Conservation (phyloP, 169 alveolate genomes). For the Plasmodium relictum region DNA sequence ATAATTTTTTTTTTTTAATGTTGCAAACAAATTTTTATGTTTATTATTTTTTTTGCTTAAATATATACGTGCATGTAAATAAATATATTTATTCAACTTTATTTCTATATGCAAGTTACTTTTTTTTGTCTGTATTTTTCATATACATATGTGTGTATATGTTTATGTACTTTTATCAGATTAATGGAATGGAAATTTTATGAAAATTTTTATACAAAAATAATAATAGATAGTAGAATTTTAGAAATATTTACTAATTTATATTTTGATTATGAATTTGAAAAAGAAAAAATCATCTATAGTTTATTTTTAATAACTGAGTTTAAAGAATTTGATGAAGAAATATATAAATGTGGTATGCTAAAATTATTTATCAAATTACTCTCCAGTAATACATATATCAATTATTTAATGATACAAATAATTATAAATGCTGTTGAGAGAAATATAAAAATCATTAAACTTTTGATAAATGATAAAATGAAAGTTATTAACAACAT, state of each 20-base stretch:
- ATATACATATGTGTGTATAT: not conserved
- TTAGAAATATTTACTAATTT: conserved; percentile 11
- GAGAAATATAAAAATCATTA: conserved; percentile 1
- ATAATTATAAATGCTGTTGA: conserved; percentile 18
- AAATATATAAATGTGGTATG: conserved; percentile 36
- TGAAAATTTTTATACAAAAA: conserved; percentile 1
- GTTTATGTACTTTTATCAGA: not conserved
- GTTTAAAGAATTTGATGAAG: conserved; percentile 46
- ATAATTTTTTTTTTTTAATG: not conserved
- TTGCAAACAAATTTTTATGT: not conserved
- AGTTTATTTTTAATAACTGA: conserved; percentile 33
- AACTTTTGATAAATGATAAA: conserved; percentile 12
- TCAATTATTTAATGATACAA: conserved; percentile 21
- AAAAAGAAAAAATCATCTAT: conserved; percentile 19
- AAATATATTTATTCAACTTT: not conserved
- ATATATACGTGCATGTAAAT: not conserved
- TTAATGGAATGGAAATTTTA: conserved; percentile 4
- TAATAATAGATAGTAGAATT: conserved; percentile 26
- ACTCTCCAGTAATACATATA: not conserved
- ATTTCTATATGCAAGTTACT: too few species aligned
- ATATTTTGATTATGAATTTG: conserved; percentile 13
- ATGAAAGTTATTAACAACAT: conserved; percentile 12
- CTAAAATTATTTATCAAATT: conserved; percentile 4
- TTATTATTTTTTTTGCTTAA: not conserved
- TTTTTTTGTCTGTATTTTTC: too few species aligned